Base-by-base conservation (phyloP, 2,329 filamentous ascomycete genomes). In the Colletotrichum horii region DNA sequence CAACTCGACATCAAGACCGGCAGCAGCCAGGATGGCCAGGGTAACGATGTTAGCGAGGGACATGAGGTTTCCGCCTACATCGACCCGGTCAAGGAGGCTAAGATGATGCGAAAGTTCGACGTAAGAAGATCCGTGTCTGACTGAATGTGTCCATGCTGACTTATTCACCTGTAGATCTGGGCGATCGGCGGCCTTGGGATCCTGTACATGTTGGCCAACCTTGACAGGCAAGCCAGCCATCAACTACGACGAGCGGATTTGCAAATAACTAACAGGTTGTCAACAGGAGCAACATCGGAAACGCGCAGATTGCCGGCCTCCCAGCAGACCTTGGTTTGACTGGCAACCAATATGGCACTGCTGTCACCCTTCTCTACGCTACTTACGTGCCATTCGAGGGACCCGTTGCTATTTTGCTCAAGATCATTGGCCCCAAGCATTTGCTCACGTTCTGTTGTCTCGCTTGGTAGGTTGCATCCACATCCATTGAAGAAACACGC, bases 341-440 rank as follows among this genome's bases (percentile, higher is more conserved):
- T 9, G 75, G 80, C n/a, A 80, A 65, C 56, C 77, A 82, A 65
- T 84, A 82, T 62, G 81, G 81, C 4, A 83, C 80, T 3, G 82
- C 83, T 12, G 79, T 83, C 8, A 81, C 82, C 48, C 78, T 84
- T 70, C 80, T 83, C 60, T 84, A 82, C 66, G 82, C 80, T 14
- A 82, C 81, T 12, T 83, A 83, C n/a, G 81, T 83, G 19, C 79
- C 81, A 1, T 79, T 83, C 64, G 81, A 83, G 64, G 80, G 76
- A 2, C 81, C 81, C 8, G 78, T 80, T 52, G 79, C 79, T 55
- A 77, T 84, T 36, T 65, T 83, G n/a, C 79, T 83, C 43, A 82
- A 82, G 77, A 78, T 79, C 28, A 76, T 83, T 28, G 82, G 81
- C 36, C 81, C 83, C 11, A 80, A 82, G 4, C 79, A 80, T 36